Percentiles rank a stretch among this genome's conserved stretches.
Conservation (phyloP, 257 asterid genomes). For the Capsicum baccatum region DNA sequence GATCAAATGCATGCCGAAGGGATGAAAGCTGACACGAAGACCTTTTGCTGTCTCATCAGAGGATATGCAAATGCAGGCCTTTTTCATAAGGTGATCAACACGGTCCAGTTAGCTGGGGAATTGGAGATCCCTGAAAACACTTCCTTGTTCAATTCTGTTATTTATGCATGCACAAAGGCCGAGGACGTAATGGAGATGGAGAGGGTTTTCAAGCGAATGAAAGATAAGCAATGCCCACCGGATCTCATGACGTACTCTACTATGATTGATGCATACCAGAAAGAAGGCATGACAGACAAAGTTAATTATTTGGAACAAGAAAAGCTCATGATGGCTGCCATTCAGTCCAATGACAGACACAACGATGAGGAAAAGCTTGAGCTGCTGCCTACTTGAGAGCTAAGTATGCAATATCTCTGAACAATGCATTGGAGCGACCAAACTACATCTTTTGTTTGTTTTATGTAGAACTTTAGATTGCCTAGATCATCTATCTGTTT, state of each 20-base stretch:
- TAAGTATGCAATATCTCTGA: conserved; percentile 2
- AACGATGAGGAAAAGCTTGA: conserved; percentile 37
- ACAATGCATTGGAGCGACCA: not conserved
- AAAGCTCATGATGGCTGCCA: conserved; percentile 37
- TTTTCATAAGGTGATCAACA: conserved; percentile 78
- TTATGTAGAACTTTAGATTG: not conserved
- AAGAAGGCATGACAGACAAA: conserved; percentile 88
- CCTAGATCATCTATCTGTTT: not conserved
- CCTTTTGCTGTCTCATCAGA: conserved; percentile 81
- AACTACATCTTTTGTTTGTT: not conserved
- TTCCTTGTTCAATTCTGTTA: conserved; percentile 76
- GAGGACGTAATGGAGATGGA: conserved; percentile 93
- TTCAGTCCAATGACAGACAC: conserved; percentile 33
- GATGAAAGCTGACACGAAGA: conserved; percentile 80
- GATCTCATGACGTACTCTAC: conserved; percentile 71
- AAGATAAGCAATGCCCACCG: conserved; percentile 64
- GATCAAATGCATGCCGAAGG: conserved; percentile 88
- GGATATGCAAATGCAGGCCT: conserved; percentile 88
- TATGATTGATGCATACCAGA: conserved; percentile 79
- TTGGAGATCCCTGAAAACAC: conserved; percentile 86
- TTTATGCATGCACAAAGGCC: conserved; percentile 84
- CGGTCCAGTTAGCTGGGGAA: conserved; percentile 76
- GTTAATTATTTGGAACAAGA: conserved; percentile 77
- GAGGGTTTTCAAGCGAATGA: conserved; percentile 86
- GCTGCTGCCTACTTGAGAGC: conserved; percentile 11